Evolutionary conservation across 2,329 filamentous ascomycete genomes (phyloP).

Genomic region (Penicillium glabrum): DNA sequence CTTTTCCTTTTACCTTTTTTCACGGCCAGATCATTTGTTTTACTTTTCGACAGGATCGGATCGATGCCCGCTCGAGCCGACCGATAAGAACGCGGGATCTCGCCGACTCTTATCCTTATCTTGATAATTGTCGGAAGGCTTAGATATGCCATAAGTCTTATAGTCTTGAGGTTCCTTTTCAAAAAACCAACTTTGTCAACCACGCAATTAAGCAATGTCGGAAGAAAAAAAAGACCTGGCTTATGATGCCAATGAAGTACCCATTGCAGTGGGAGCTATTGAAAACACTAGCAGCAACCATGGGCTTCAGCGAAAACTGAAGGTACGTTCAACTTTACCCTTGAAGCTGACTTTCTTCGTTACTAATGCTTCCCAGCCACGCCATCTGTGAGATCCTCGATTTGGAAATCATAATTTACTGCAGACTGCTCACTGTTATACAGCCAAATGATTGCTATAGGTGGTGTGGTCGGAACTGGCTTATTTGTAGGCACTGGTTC

Average conservation of each 20-base stretch:
- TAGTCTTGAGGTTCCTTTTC: not conserved
- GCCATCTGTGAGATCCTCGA: slow-evolving; percentile 5
- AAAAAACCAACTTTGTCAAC: not conserved
- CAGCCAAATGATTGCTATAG: slow-evolving; percentile 20
- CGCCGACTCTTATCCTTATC: slow-evolving; percentile 3
- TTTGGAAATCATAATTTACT: not conserved
- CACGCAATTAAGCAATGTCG: not conserved
- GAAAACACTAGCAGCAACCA: slow-evolving; percentile 3
- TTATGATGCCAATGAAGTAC: slow-evolving; percentile 6
- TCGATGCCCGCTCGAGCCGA: slow-evolving; percentile 4
- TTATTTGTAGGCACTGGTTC: slow-evolving; percentile 3
- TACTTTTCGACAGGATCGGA: too few species aligned
- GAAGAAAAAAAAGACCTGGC: slow-evolving; percentile 1
- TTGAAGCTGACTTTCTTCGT: not conserved
- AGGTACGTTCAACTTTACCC: slow-evolving; percentile 1
- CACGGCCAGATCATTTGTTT: not conserved
- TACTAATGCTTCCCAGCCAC: slow-evolving; percentile 3
- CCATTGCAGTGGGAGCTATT: slow-evolving; percentile 6
- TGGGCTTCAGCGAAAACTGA: slow-evolving; percentile 13
- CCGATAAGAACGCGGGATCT: slow-evolving; percentile 6
- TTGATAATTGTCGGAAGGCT: too few species aligned
- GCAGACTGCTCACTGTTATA: not conserved
- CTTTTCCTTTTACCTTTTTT: too few species aligned
- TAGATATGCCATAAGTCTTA: too few species aligned
- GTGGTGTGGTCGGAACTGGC: slow-evolving; percentile 13